Evolutionary conservation across 2,329 filamentous ascomycete species (phyloP).

Genomic region (Blastomyces parvus): DNA sequence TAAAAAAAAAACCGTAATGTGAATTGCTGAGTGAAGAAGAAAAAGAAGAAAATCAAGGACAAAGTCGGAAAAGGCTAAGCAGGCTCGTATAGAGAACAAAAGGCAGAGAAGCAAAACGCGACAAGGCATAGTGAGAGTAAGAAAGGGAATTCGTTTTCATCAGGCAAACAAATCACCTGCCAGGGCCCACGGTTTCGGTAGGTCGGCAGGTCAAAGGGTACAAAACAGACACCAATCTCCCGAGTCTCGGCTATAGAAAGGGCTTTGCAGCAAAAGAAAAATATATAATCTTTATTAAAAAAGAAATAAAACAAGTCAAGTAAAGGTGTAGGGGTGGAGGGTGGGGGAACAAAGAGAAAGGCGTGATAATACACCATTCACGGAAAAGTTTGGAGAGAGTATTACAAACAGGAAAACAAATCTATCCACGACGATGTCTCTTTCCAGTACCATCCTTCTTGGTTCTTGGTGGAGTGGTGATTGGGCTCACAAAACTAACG

Average conservation of each 20-base stretch:
- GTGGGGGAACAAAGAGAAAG: neutral
- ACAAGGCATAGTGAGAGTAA: neutral
- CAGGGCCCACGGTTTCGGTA: neutral
- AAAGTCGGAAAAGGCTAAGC: neutral
- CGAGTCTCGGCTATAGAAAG: too few species aligned
- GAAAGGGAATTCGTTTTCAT: conserved; percentile 3
- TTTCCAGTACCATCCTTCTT: conserved; percentile 23
- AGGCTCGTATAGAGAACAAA: neutral
- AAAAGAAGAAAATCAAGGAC: neutral
- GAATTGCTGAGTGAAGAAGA: neutral
- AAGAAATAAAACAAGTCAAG: too few species aligned
- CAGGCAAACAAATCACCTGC: neutral
- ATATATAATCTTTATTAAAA: neutral
- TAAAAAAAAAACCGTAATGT: neutral
- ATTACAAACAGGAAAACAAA: neutral
- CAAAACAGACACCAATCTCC: neutral
- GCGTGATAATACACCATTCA: conserved; percentile 5
- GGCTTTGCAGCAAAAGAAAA: neutral
- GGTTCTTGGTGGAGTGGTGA: conserved; percentile 23
- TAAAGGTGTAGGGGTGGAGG: too few species aligned
- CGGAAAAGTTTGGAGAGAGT: neutral
- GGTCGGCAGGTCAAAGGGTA: neutral
- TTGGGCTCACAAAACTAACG: conserved; percentile 30
- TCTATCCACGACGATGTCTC: conserved; percentile 12
- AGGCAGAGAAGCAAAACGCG: neutral